Conservation (phyloP, 176 grass and related monocot species). For the Oryza longistaminata region DNA sequence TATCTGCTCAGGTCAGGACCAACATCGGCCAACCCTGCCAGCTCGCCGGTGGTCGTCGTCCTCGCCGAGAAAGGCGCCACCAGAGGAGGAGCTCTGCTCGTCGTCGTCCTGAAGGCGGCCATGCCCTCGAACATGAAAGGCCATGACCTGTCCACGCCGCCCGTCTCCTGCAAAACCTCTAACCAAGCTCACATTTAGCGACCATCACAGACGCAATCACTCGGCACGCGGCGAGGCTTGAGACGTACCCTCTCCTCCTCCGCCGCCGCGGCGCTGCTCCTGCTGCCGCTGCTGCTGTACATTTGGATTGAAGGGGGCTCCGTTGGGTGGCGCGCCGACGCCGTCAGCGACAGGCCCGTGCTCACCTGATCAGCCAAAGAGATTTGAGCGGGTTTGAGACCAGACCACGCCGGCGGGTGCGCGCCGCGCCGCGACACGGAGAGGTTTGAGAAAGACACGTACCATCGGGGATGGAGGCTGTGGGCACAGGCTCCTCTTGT, state of each 20-base stretch:
- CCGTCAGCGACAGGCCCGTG: constrained; percentile 56
- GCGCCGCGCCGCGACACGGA: background rate
- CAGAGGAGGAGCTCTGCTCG: constrained; percentile 25
- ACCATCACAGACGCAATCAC: background rate
- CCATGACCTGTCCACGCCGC: constrained; percentile 54
- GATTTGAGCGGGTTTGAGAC: background rate
- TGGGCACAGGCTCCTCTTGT: constrained; percentile 40
- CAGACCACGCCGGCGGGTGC: background rate
- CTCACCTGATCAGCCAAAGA: constrained; percentile 41
- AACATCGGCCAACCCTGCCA: constrained; percentile 6
- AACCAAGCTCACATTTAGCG: constrained; percentile 45
- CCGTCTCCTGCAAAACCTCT: constrained; percentile 52
- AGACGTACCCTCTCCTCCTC: constrained; percentile 58
- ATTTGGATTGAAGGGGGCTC: constrained; percentile 99
- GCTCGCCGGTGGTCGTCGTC: constrained; percentile 27
- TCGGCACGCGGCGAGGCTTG: background rate
- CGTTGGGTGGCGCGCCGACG: constrained; percentile 46
- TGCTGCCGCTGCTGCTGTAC: constrained; percentile 37
- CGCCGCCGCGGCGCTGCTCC: constrained; percentile 36
- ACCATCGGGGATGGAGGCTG: constrained; percentile 43
- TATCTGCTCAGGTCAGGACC: constrained; percentile 37
- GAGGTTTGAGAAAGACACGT: background rate
- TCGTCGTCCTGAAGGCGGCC: constrained; percentile 38
- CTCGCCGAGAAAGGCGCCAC: constrained; percentile 21
- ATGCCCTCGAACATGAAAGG: constrained; percentile 65